Evolutionary conservation across 352 stramenopile genomes (phyloP).

Genomic region (Globisporangium polare): DNA sequence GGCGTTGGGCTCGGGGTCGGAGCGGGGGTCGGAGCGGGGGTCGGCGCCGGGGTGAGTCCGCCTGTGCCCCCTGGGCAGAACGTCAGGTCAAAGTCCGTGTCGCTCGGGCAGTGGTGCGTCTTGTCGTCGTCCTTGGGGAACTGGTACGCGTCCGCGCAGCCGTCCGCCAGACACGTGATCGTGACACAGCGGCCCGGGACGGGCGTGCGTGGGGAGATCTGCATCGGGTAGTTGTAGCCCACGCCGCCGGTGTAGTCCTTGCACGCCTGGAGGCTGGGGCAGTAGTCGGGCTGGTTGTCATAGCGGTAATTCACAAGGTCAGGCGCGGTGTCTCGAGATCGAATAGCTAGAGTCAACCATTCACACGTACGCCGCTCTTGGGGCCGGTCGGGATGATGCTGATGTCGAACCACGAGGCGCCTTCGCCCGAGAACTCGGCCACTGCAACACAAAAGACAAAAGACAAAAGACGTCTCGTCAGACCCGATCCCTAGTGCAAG

Average conservation of each 20-base stretch:
- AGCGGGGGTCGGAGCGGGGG: slow-evolving; percentile 25
- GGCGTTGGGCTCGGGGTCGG: slow-evolving; percentile 28
- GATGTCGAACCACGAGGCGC: slow-evolving; percentile 66
- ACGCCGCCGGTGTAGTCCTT: slow-evolving; percentile 48
- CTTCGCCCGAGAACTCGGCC: slow-evolving; percentile 60
- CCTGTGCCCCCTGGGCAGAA: slow-evolving; percentile 50
- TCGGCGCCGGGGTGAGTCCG: slow-evolving; percentile 25
- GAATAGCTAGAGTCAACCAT: no score
- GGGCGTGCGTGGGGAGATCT: slow-evolving; percentile 41
- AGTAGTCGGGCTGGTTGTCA: slow-evolving; percentile 30
- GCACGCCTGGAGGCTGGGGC: slow-evolving; percentile 43
- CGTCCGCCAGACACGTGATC: slow-evolving; percentile 44
- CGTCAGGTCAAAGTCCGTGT: slow-evolving; percentile 43
- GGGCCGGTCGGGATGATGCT: slow-evolving; percentile 65
- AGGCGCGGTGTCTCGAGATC: no score
- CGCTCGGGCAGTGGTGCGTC: slow-evolving; percentile 43
- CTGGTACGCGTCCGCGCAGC: slow-evolving; percentile 61
- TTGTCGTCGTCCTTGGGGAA: slow-evolving; percentile 68
- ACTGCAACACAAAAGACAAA: slow-evolving; percentile 26
- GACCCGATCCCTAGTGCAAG: background rate
- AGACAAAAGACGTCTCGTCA: slow-evolving; percentile 16
- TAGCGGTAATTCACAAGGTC: background rate
- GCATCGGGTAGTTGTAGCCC: slow-evolving; percentile 67
- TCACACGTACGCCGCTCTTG: slow-evolving; percentile 18
- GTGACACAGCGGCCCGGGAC: slow-evolving; percentile 33